Conservation (phyloP, 371 early-diverging fungal genomes). For the Phascolomyces articulosus region DNA sequence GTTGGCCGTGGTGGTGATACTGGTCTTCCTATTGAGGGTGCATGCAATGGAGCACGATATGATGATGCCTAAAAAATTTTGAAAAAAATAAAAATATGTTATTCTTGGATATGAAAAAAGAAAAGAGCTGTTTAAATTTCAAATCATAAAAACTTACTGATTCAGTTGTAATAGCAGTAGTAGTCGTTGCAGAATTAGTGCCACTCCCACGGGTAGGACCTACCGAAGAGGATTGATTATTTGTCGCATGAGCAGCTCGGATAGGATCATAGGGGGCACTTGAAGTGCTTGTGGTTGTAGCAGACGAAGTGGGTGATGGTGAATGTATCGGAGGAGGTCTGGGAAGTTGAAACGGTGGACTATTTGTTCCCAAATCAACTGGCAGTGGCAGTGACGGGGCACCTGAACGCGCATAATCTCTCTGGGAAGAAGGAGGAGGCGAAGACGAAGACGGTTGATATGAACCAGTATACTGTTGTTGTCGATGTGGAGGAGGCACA, state of each 20-base stretch:
- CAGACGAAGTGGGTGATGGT: not conserved
- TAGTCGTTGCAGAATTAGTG: not conserved
- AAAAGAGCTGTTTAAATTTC: not conserved
- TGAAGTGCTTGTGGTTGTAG: not conserved
- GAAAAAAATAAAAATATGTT: not conserved
- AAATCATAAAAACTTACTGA: not conserved
- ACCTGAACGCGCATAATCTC: constrained; percentile 3
- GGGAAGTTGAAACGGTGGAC: constrained; percentile 7
- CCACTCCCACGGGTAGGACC: too few relatives aligned
- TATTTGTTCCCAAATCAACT: not conserved
- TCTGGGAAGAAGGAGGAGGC: not conserved
- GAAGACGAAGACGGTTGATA: not conserved
- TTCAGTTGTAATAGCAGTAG: not conserved
- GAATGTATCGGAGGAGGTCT: not conserved
- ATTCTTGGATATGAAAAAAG: too few relatives aligned
- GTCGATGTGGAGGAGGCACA: not conserved
- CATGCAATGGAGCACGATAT: not conserved
- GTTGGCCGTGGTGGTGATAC: constrained; percentile 4
- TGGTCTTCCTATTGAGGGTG: not conserved
- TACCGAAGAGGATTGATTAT: too few relatives aligned
- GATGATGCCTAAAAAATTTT: not conserved
- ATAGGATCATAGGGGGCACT: constrained; percentile 15
- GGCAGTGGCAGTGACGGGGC: constrained; percentile 9
- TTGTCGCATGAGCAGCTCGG: constrained; percentile 1
- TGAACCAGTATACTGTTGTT: not conserved